A percentile compares a stretch with the other conserved stretches of the same genome.
phyloP scores from a whole-genome alignment of 2,329 filamentous ascomycete species.

The Aureobasidium musti region DNA sequence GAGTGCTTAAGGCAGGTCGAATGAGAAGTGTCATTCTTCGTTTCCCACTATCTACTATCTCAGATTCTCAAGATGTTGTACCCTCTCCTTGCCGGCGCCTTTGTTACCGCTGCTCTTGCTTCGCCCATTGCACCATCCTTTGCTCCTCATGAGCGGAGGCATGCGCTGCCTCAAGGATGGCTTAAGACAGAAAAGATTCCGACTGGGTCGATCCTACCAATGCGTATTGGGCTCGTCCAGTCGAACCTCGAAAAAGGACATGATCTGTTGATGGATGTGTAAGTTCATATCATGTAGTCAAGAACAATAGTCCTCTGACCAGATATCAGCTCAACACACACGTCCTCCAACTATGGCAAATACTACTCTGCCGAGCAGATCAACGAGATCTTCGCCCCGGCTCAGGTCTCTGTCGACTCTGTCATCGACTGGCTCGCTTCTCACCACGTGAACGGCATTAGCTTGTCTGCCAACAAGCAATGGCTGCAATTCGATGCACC shows the following conservation, averaged over 20 bases:
- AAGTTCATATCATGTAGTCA: constrained; percentile 7
- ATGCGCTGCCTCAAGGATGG: constrained; percentile 40
- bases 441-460: constrained; percentile 39
- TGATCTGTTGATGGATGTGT: constrained; percentile 39
- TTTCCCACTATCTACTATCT: background rate
- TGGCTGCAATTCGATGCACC: constrained; percentile 48
- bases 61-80: background rate
- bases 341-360: constrained; percentile 46
- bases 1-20: background rate
- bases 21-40: background rate
- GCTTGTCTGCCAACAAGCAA: constrained; percentile 37
- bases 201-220: constrained; percentile 44
- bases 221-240: constrained; percentile 51
- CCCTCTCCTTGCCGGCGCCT: constrained; percentile 46
- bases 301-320: background rate
- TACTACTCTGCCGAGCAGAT: constrained; percentile 45
- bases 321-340: constrained; percentile 28
- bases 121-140: constrained; percentile 39
- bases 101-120: constrained; percentile 26
- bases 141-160: constrained; percentile 46
- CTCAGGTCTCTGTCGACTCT: constrained; percentile 40
- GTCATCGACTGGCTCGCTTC: constrained; percentile 46
- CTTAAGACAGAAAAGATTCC: constrained; percentile 43
- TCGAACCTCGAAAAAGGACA: constrained; percentile 47
- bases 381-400: constrained; percentile 46